These are phyloP conservation scores for Cladosporium sp. DNA, from an alignment of 2,329 filamentous ascomycete genomes.

Conservation along the genomic window DNA sequence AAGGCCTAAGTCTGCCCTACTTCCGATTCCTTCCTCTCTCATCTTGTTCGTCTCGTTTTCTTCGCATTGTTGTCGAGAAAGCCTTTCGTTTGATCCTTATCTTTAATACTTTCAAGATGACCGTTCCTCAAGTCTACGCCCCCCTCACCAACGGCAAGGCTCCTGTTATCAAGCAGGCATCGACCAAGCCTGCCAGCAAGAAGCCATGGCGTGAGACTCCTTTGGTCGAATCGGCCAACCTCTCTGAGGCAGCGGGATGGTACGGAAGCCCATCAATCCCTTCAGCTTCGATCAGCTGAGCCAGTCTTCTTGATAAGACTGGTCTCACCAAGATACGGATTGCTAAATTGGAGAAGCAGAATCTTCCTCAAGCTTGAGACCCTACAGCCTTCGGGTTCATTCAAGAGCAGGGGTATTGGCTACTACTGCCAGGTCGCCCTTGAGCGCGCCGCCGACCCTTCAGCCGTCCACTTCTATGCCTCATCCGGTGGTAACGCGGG, in stretches of 20 bases:
- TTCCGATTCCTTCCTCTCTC: background rate
- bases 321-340: conserved; percentile 1
- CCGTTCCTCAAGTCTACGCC: conserved; percentile 1
- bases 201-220: conserved; percentile 69
- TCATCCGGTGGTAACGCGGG: conserved; percentile 82
- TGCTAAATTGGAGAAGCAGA: conserved; percentile 53
- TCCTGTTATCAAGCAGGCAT: conserved; percentile 1
- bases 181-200: conserved; percentile 3
- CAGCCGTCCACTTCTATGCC: conserved; percentile 66
- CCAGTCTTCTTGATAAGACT: conserved; percentile 10
- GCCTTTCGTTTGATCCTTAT: background rate
- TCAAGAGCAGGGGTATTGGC: conserved; percentile 75
- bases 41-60: background rate
- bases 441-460: conserved; percentile 33
- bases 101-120: conserved; percentile 3
- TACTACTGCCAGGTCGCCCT: conserved; percentile 59
- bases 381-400: conserved; percentile 78
- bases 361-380: conserved; percentile 84
- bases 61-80: background rate
- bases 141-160: conserved; percentile 7
- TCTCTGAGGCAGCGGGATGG: conserved; percentile 71
- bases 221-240: conserved; percentile 60
- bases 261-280: conserved; percentile 36
- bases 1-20: background rate
- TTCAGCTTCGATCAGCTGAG: conserved; percentile 5